Base-by-base conservation (phyloP, 805 yeast species). In the Metschnikowia gruessii region DNA sequence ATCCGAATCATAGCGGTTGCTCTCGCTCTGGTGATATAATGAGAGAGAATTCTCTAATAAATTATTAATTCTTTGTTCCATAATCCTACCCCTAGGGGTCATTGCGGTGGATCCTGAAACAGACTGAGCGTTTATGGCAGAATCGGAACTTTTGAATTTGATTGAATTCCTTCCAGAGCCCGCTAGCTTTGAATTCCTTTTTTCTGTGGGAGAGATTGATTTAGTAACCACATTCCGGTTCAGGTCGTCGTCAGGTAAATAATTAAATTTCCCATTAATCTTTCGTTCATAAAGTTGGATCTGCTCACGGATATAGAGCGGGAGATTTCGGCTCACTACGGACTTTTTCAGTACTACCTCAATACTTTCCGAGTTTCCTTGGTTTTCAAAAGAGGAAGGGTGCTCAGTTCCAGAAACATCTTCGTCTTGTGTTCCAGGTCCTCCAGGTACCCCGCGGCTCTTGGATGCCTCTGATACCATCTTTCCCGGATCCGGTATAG, bases 311-410 rank as follows among this genome's bases (percentile, higher is more conserved):
- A 70, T 70, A 45, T 70, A 70, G 11, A 46, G 29, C 1, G 76
- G 76, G 10, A 71, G 56, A 33, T 56, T 61, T 30, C 66, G 69
- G 2, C 67, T 71, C 18, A 70, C 71, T 35, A 70, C 37, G 4
- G 75, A 70, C 21, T 51, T 46, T 37, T 75, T 54, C 34, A 42
- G 42, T 30, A 16, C 10, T 37, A 30, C 18, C 6, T 26, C 18
- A 17, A 16, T 9, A 37, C 11, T 26, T 26, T 26, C 28, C 9
- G 28, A 26, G 3, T 26, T 26, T 26, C 28, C 28, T 26, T 7
- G 3, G 3, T 10, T 26, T 26, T 26, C 9, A 26, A 26, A 26
- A 26, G 28, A 6, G 3, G 5, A 3, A 7, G 28, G 33, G 33
- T 11, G 3, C n/a, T 30, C 11, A 6, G 4, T 30, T 13, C 33